Evolutionary conservation across 768 basidiomycete species (phyloP).

Genomic region (Cystoderma amianthinum): DNA sequence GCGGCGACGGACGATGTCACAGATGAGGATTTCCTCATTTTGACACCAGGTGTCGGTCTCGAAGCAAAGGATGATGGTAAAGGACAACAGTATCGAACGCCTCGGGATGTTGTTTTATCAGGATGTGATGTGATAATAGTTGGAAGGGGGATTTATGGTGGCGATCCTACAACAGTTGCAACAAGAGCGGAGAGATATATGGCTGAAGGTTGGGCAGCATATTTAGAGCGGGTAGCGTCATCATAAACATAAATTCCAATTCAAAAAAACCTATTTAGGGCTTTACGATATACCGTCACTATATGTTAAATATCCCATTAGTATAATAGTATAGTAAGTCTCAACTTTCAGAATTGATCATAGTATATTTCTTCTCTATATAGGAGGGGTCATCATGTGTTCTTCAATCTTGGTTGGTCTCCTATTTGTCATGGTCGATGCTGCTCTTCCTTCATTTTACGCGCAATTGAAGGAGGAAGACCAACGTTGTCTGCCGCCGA

Average conservation of each 20-base stretch:
- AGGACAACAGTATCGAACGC: constrained; percentile 96
- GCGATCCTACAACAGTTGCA: constrained; percentile 38
- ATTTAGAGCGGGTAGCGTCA: constrained; percentile 45
- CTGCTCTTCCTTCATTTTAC: no score
- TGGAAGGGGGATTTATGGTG: constrained; percentile 89
- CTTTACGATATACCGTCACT: no score
- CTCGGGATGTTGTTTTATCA: constrained; percentile 69
- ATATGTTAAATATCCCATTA: no score
- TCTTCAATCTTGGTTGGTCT: constrained; percentile 25
- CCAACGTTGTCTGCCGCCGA: not conserved
- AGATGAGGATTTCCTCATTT: constrained; percentile 79
- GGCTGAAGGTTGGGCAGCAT: constrained; percentile 87
- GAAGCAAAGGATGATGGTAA: constrained; percentile 73
- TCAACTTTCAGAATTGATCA: no score
- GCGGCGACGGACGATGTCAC: constrained; percentile 18
- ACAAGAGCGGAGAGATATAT: constrained; percentile 80
- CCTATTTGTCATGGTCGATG: constrained; percentile 7
- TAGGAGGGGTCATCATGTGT: constrained; percentile 28
- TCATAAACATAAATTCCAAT: not conserved
- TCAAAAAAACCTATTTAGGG: not conserved
- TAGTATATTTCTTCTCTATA: constrained; percentile 12
- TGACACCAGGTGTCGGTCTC: constrained; percentile 91
- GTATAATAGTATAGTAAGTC: no score
- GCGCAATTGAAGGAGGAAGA: not conserved
- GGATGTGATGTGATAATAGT: constrained; percentile 98